Evolutionary conservation across 352 stramenopile species (phyloP), one percentile per base, ranked within the genome.

Genomic region (Thalassiosira hispida): DNA sequence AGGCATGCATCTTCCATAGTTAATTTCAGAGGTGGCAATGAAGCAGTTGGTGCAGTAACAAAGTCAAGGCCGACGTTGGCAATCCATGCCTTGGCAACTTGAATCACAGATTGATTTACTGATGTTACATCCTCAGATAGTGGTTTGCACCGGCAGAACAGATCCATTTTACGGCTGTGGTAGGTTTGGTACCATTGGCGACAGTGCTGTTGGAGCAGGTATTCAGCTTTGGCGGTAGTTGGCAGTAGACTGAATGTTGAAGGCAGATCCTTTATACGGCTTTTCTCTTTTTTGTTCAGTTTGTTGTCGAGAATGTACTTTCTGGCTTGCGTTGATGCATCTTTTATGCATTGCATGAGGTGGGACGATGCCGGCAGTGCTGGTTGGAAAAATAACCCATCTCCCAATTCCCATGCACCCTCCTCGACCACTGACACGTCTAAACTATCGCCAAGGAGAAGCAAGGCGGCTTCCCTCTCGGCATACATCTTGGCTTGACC

Each of bases 401-500:
- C 70, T 62, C 73, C 44, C 9, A 27, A 69, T 20, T 57, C 53
- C 85, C 82, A 92, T n/a, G 83, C 79, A 35, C 83, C 86, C 33
- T 73, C 55, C 73, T 92, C 86, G 52, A 92, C 77, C 16, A 22
- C 40, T 27, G 51, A 40, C 1, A 90, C 62, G 51, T 78, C 61
- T 35, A 76, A 52, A 55, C 25, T 53, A 44, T 69, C 52, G 51
- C 80, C 78, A 42, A 93, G 59, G 27, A 93, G 68, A 20, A 85
- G 62, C 31, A 91, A 35, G 8, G 89, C 87, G 22, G 70, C 73
- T 55, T 94, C 87, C 65, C 87, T 79, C 65, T 94, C 87, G 11
- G 87, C 85, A 59, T 88, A 91, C 14, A 94, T 18, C 33, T 90
- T 92, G 25, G 83, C 83, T 81, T 92, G 87, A 25, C 87, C 89